Evolutionary conservation across 2,329 filamentous ascomycete genomes (phyloP), one percentile per base, ranked within the genome.

Genomic region (Colletotrichum lini): DNA sequence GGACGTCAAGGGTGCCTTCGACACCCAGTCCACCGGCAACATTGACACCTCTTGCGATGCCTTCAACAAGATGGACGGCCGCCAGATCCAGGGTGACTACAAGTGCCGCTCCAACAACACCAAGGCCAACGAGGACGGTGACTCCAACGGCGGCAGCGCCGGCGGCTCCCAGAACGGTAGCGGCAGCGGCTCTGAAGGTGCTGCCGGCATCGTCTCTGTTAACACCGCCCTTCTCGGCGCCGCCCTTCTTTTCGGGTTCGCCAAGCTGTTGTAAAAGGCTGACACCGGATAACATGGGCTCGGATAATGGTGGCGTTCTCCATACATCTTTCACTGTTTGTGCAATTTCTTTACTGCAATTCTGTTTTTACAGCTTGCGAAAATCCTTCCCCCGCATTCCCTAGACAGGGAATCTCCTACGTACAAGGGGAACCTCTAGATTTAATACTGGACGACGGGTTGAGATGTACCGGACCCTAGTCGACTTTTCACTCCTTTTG

Each of bases 1-100:
- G 71, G 87, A 91, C 74, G 93, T 95, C 76, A 87, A 88, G 79
- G 94, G 94, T 82, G 89, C 89, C 72, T 93, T 94, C 80, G 91
- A 92, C 78, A 84, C 94, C 75, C 86, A 90, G 77, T 91, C 88
- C 75, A 93, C 91, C 64, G 87, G 86, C 71, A 86, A 92, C 73
- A 91, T 94, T 74, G 74, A 74, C 70, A 77, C 81, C 68, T 90
- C 82, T 35, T 90, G 93, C 86, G 79, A 82, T 63, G 75, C 79
- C 42, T 89, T 93, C 80, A 80, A 89, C 70, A 80, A 84, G 61
- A 79, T 83, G 54, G 76, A 80, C 66, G 74, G 75, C 72, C 81
- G 81, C 75, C 70, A 80, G 66, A 81, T 88, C 74, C 84, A 85
- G 80, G 89, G 88, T 74, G 80, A 80, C 74, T 84, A 80, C 77